Conservation (phyloP, 2,329 filamentous ascomycete species). For the Alternaria solani region DNA sequence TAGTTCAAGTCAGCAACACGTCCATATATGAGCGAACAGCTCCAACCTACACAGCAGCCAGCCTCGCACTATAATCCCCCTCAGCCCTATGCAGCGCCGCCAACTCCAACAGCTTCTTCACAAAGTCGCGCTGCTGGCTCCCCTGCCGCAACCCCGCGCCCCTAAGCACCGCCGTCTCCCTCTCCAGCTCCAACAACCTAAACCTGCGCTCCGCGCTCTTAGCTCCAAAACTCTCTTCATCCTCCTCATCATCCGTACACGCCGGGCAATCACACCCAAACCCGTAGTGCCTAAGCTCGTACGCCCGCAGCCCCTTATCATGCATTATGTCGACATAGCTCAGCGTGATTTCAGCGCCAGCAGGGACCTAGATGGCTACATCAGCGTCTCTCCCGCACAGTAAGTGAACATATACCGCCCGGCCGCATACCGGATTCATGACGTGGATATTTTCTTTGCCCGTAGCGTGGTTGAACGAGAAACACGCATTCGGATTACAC, state of each 20-base stretch:
- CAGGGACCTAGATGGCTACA: not conserved
- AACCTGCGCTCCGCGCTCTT: slow-evolving; percentile 43
- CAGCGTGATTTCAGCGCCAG: slow-evolving; percentile 50
- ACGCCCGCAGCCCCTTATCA: slow-evolving; percentile 37
- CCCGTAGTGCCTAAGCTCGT: slow-evolving; percentile 49
- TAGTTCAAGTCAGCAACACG: slow-evolving; percentile 17
- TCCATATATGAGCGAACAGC: not conserved
- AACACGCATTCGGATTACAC: slow-evolving; percentile 53
- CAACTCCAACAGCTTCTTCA: slow-evolving; percentile 37
- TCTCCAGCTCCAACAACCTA: slow-evolving; percentile 45
- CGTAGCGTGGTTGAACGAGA: slow-evolving; percentile 45
- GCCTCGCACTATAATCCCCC: slow-evolving; percentile 30
- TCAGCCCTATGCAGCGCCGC: slow-evolving; percentile 39
- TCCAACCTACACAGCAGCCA: slow-evolving; percentile 39
- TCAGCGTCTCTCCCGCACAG: too few species aligned
- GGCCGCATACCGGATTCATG: slow-evolving; percentile 38
- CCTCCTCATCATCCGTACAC: slow-evolving; percentile 43
- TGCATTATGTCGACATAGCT: slow-evolving; percentile 50
- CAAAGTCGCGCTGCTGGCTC: slow-evolving; percentile 21
- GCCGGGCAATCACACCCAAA: slow-evolving; percentile 50
- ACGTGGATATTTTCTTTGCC: slow-evolving; percentile 46
- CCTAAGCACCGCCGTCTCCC: slow-evolving; percentile 33
- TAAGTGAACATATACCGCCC: too few species aligned
- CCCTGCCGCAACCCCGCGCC: slow-evolving; percentile 24
- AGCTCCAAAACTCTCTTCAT: slow-evolving; percentile 35